These are phyloP conservation scores for Dysphania ambrosioides DNA, from an alignment of 148 eudicot genomes.

Conservation along the genomic window DNA sequence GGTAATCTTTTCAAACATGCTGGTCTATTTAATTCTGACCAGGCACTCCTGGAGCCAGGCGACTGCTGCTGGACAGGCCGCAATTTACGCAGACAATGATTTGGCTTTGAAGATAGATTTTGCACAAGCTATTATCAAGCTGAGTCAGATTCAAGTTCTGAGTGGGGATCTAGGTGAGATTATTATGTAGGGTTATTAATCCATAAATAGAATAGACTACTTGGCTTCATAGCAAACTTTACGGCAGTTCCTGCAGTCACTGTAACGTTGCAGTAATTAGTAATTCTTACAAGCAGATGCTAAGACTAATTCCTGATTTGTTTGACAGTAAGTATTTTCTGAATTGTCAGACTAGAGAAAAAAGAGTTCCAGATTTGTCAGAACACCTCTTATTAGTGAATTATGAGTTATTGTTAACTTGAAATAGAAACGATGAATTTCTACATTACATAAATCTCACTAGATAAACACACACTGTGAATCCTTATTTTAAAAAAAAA, in stretches of 20 bases:
- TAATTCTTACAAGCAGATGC: background rate
- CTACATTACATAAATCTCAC: too few relatives aligned
- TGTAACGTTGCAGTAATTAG: background rate
- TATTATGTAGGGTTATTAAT: constrained; percentile 25
- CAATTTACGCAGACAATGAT: constrained; percentile 11
- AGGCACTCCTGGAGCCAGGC: constrained; percentile 19
- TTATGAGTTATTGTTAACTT: too few relatives aligned
- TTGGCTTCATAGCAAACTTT: background rate
- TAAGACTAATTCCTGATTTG: background rate
- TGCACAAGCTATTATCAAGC: constrained; percentile 12
- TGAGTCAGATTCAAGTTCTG: constrained; percentile 21
- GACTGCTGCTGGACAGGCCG: constrained; percentile 20
- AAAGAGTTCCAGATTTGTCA: too few relatives aligned
- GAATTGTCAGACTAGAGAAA: background rate
- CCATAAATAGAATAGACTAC: background rate
- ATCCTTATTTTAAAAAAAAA: too few relatives aligned
- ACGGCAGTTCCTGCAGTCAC: background rate
- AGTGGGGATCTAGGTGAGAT: constrained; percentile 21
- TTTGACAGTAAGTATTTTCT: background rate
- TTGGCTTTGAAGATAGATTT: constrained; percentile 24
- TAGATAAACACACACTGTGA: background rate
- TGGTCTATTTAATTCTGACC: constrained; percentile 30
- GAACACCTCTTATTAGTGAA: background rate
- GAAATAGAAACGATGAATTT: too few relatives aligned
- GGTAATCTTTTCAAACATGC: constrained; percentile 13